Evolutionary conservation across 176 grass and related monocot species (phyloP), one percentile per base, ranked within the genome.

Genomic region (Zea luxurians): DNA sequence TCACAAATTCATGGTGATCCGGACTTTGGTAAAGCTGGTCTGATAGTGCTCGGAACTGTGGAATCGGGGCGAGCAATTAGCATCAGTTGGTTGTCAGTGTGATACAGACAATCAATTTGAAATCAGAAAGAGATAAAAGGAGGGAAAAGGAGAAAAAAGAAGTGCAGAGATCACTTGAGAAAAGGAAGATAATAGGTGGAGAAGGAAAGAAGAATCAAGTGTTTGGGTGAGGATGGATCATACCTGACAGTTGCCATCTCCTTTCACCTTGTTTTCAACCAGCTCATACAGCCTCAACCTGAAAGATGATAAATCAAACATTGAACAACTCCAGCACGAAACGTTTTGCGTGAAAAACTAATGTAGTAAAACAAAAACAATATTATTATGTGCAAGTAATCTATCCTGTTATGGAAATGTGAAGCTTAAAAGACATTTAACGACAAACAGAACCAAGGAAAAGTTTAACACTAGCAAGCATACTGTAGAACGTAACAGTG

Each of bases 241-340:
- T 81, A 98, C 95, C 95, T 98, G 95, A 92, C 95, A 98, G 74
- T 98, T 98, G 38, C 95, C 95, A 88, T 98, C 95, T 87, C 95
- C 95, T 85, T 87, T 70, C 38, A 98, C 91, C 85, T 98, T 98
- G 83, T 85, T 68, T 79, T 98, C 95, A 83, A 86, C 62, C 61
- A 98, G 77, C 37, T 94, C 95, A 80, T 92, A 98, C 74, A 98
- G 48, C 52, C n/a, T 89, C 83, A 98, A 90, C 78, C 95, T 98
- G 84, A 68, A 83, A 67, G 27, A 79, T 21, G 50, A 17, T 11
- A 73, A 61, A 71, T 45, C 34, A 65, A 20, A 82, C 61, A 68
- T 6, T 75, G 77, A 68, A 77, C 21, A 64, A 68, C 18, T 71
- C 60, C 48, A 82, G 11, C 13, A 58, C 48, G 10, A 46, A 17